Evolutionary conservation across 257 asterid genomes (phyloP), one percentile per base, ranked within the genome.

Genomic region (Verbascum thapsus): DNA sequence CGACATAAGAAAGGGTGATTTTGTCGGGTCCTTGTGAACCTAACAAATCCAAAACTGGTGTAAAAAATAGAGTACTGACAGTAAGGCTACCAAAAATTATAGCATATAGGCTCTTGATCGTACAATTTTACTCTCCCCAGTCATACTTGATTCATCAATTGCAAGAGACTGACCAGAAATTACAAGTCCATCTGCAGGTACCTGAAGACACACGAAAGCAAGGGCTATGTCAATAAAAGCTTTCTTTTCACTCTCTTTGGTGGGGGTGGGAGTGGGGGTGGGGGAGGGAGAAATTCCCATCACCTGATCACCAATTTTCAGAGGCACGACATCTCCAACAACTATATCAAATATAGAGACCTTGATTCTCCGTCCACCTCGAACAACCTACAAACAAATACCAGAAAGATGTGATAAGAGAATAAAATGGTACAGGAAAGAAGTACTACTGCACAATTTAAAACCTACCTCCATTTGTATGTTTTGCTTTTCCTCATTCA

Each of bases 271-370:
- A 32, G n/a, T 26, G 1, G 20, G 26, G 44, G 3, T 17, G 7
- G 10, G 45, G 22, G 52, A 60, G 37, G 37, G 53, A 57, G 15
- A 50, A 30, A 37, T 8, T 41, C 15, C 13, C 48, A 60, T 71
- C 61, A 88, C 98, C 96, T 92, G 98, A 78, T 92, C 98, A 56
- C 98, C 98, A 77, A 89, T 92, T 76, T 92, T 92, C 17, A 92
- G 95, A 61, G 98, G 96, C 63, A 92, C 77, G 54, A 89, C 76
- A 80, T 92, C 98, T 12, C 98, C 98, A 59, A 83, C 96, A 39
- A 88, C 91, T n/a, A 92, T 66, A 1, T 92, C 97, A 75, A 92
- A 92, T 79, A 92, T 92, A 10, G 98, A 92, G 55, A 89, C 72
- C 72, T 73, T 77, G 16, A 63, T 56, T 82, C 97, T 85, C 52